Evolutionary conservation across 2,329 filamentous ascomycete species (phyloP).

Genomic region (Elsinoe ampelina): DNA sequence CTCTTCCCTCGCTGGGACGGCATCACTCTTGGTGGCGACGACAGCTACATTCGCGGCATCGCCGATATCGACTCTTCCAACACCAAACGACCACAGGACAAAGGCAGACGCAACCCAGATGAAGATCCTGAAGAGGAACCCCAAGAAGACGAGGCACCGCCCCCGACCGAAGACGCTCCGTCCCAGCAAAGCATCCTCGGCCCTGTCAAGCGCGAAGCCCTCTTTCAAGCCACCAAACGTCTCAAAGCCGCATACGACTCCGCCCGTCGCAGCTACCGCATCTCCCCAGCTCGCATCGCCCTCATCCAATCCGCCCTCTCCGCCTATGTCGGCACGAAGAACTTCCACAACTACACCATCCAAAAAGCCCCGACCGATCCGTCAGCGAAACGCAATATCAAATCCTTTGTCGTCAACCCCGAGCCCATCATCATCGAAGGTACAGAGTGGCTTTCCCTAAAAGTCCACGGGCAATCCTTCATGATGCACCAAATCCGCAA

Average conservation of each 20-base stretch:
- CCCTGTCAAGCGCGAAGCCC: constrained; percentile 19
- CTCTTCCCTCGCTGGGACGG: constrained; percentile 29
- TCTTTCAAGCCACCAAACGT: constrained; percentile 36
- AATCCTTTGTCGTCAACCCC: constrained; percentile 72
- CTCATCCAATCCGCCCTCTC: constrained; percentile 67
- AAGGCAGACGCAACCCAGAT: constrained; percentile 4
- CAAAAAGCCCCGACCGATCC: constrained; percentile 74
- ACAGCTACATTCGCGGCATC: constrained; percentile 20
- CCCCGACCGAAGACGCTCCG: constrained; percentile 11
- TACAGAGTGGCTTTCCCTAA: constrained; percentile 90
- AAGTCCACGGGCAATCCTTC: constrained; percentile 95
- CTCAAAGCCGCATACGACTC: constrained; percentile 74
- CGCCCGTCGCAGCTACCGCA: constrained; percentile 78
- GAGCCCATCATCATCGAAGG: constrained; percentile 43
- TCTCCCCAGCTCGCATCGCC: constrained; percentile 59
- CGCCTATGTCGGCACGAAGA: constrained; percentile 72
- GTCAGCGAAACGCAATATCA: constrained; percentile 82
- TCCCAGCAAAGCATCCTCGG: constrained; percentile 1
- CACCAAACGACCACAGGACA: constrained; percentile 1
- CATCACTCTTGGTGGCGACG: constrained; percentile 17
- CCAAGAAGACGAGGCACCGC: constrained; percentile 14
- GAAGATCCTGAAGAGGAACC: constrained; percentile 19
- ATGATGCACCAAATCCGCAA: constrained; percentile 99
- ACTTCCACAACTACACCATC: constrained; percentile 97
- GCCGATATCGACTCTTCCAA: constrained; percentile 8